phyloP scores from a whole-genome alignment of 331 rosid genomes.

The Dryas integrifolia region DNA sequence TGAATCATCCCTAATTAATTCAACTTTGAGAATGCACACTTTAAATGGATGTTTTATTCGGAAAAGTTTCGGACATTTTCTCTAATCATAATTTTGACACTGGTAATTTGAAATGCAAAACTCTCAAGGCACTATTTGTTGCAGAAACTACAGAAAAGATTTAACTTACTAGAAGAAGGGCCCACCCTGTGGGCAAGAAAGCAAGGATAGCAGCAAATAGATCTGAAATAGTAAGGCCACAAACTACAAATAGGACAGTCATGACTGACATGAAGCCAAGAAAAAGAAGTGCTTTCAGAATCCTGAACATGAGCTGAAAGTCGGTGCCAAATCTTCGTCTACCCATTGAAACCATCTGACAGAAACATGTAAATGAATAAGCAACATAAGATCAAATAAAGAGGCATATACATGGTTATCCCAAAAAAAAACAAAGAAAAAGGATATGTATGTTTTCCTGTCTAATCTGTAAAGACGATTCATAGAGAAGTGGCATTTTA shows the following conservation, averaged over 20 bases:
- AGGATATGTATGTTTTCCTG: background rate
- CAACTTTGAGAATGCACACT: background rate
- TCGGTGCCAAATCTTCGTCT: slow-evolving; percentile 83
- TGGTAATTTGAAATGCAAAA: background rate
- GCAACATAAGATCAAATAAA: slow-evolving; percentile 9
- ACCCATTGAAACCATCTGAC: slow-evolving; percentile 90
- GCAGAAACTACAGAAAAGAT: background rate
- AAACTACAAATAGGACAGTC: slow-evolving; percentile 80
- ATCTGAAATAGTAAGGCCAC: slow-evolving; percentile 80
- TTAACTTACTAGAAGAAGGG: slow-evolving; percentile 69
- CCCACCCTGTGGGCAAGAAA: slow-evolving; percentile 97
- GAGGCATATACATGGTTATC: background rate
- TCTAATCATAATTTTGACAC: background rate
- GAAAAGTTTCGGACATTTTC: background rate
- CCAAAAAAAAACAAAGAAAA: background rate
- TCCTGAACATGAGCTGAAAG: slow-evolving; percentile 91
- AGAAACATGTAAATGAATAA: slow-evolving; percentile 22
- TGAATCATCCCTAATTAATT: background rate
- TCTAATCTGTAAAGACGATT: background rate
- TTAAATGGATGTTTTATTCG: background rate
- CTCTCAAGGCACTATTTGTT: background rate
- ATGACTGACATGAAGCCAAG: slow-evolving; percentile 86
- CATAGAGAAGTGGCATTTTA: background rate
- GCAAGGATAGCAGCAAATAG: slow-evolving; percentile 82
- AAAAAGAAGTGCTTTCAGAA: slow-evolving; percentile 87